Percentiles rank a stretch among this genome's conserved stretches.
Conservation (phyloP, 2,329 filamentous ascomycete genomes). For the Dissoconium aciculare region DNA sequence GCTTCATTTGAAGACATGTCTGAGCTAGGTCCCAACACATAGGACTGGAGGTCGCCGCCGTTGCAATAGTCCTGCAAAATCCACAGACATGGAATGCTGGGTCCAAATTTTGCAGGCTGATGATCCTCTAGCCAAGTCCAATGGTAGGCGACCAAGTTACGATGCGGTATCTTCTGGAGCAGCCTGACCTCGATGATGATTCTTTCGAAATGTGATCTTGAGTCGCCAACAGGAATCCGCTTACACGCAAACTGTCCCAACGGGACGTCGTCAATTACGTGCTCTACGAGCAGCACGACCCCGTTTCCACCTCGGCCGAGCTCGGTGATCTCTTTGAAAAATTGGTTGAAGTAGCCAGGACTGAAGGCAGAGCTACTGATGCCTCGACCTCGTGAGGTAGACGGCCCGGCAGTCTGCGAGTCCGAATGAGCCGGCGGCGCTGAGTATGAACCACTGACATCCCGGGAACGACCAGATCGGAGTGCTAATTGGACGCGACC, state of each 20-base stretch:
- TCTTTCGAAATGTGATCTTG: constrained; percentile 84
- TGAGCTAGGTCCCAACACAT: constrained; percentile 61
- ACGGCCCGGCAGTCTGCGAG: constrained; percentile 33
- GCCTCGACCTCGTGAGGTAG: constrained; percentile 37
- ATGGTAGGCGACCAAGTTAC: constrained; percentile 89
- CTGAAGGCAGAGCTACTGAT: constrained; percentile 82
- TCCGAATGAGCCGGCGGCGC: constrained; percentile 35
- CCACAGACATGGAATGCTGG: constrained; percentile 84
- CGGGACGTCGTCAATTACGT: constrained; percentile 76
- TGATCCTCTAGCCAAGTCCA: constrained; percentile 95
- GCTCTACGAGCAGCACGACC: constrained; percentile 83
- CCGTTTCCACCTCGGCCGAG: constrained; percentile 86
- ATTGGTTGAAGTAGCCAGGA: constrained; percentile 80
- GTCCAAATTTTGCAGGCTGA: constrained; percentile 67
- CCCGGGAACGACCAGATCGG: constrained; percentile 20
- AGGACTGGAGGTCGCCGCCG: constrained; percentile 73
- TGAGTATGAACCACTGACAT: constrained; percentile 17
- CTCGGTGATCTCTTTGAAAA: constrained; percentile 79
- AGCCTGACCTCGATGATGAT: constrained; percentile 86
- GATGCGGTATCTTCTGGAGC: constrained; percentile 78
- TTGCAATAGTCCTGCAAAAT: constrained; percentile 98
- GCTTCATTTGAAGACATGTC: constrained; percentile 61
- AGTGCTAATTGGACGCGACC: constrained; percentile 29
- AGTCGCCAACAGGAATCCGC: constrained; percentile 83
- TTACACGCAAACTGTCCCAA: constrained; percentile 94